Conservation (phyloP, 2,329 filamentous ascomycete genomes). For the Myriosclerotinia duriaeana region DNA sequence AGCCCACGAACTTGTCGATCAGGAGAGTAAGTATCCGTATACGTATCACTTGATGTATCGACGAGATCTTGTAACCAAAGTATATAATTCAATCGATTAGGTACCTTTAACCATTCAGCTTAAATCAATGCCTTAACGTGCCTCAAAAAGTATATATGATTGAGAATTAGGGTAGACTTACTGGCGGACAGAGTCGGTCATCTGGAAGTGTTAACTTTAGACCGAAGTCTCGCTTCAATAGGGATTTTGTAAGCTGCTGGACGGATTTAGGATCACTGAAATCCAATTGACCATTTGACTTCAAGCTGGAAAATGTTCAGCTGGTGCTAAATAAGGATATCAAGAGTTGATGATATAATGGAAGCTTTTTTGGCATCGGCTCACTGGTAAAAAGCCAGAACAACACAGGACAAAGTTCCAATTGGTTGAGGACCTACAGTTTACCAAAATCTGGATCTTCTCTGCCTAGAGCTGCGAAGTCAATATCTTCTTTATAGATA, state of each 20-base stretch:
- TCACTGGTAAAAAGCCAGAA: background rate
- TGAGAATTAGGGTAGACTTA: slow-evolving; percentile 43
- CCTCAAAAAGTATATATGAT: background rate
- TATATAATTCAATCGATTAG: slow-evolving; percentile 81
- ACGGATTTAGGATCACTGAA: slow-evolving; percentile 77
- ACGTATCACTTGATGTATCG: slow-evolving; percentile 55
- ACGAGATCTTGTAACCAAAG: slow-evolving; percentile 82
- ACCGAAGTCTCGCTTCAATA: slow-evolving; percentile 74
- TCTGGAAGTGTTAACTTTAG: slow-evolving; percentile 68
- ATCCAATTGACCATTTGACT: slow-evolving; percentile 63
- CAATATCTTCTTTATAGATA: slow-evolving; percentile 57
- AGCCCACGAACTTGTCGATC: slow-evolving; percentile 64
- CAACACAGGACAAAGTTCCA: slow-evolving; percentile 11
- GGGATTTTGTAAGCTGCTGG: slow-evolving; percentile 75
- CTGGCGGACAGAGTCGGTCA: slow-evolving; percentile 83
- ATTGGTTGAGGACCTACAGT: slow-evolving; percentile 45
- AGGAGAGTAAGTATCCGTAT: slow-evolving; percentile 52
- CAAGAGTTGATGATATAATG: background rate
- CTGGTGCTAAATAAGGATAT: background rate
- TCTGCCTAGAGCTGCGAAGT: slow-evolving; percentile 61
- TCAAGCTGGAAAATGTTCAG: slow-evolving; percentile 45
- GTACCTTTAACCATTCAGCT: slow-evolving; percentile 45
- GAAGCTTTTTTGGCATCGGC: background rate
- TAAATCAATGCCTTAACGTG: background rate
- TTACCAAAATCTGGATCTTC: slow-evolving; percentile 60